phyloP scores from a whole-genome alignment of 2,329 filamentous ascomycete genomes.

The Talaromyces sp. region DNA sequence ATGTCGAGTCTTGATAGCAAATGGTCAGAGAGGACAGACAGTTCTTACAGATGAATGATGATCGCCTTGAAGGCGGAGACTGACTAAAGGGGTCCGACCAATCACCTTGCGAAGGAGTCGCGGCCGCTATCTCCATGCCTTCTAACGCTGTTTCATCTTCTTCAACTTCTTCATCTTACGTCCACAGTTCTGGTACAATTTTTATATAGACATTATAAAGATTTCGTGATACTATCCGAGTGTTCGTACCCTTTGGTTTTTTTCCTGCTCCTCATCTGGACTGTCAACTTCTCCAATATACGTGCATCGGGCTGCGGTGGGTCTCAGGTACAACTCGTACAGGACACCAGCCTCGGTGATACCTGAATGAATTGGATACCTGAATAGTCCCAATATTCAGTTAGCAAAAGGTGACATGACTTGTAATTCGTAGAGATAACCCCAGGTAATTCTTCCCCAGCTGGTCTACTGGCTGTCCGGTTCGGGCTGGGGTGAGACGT shows the following conservation, averaged over 20 bases:
- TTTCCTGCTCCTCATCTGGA: not conserved
- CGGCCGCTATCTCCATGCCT: not conserved
- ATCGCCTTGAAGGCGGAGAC: not conserved
- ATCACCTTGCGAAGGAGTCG: not conserved
- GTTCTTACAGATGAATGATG: not conserved
- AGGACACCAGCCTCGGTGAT: not conserved
- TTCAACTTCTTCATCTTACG: not conserved
- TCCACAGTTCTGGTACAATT: not conserved
- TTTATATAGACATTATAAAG: not conserved
- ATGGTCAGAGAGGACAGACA: not conserved
- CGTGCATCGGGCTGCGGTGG: not conserved
- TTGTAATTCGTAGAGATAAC: not conserved
- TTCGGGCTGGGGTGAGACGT: too few relatives aligned
- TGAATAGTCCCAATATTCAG: not conserved
- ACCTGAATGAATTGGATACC: not conserved
- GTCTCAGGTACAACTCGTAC: not conserved
- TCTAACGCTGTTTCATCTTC: not conserved
- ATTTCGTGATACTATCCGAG: not conserved
- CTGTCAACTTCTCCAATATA: not conserved
- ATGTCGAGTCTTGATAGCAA: not conserved
- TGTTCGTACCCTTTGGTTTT: too few relatives aligned
- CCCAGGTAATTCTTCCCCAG: too few relatives aligned
- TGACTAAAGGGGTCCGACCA: not conserved
- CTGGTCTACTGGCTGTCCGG: too few relatives aligned
- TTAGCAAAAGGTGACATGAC: not conserved